Percentiles rank a stretch among this genome's conserved stretches.
Conservation (phyloP, 192 early-diverging fungal genomes). For the Backusella macrospora region DNA sequence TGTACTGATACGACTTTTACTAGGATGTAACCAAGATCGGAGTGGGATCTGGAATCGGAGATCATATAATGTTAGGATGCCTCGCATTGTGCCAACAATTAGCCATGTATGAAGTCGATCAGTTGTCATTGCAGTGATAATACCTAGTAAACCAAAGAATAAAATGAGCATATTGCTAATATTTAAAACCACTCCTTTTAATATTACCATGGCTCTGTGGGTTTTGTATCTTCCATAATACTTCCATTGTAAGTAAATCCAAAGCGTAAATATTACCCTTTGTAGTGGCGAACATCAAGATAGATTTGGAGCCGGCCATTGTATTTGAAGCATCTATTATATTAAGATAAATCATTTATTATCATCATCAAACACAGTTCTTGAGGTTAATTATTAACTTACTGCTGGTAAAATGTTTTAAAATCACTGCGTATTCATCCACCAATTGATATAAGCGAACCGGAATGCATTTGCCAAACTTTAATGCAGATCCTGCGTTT, state of each 20-base stretch:
- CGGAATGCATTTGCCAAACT: conserved; percentile 66
- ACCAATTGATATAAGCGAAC: conserved; percentile 59
- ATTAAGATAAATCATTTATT: neutral
- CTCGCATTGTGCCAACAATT: conserved; percentile 73
- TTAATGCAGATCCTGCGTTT: conserved; percentile 41
- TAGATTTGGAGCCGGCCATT: conserved; percentile 59
- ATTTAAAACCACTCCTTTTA: neutral
- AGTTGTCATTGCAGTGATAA: conserved; percentile 66
- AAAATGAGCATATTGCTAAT: neutral
- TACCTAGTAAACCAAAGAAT: conserved; percentile 43
- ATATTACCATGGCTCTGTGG: conserved; percentile 55
- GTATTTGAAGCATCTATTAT: conserved; percentile 32
- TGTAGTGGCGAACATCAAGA: conserved; percentile 71
- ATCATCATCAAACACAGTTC: neutral
- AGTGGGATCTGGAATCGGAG: conserved; percentile 73
- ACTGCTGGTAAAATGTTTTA: conserved; percentile 75
- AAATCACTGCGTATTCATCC: conserved; percentile 60
- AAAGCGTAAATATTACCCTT: conserved; percentile 71
- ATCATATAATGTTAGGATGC: conserved; percentile 79
- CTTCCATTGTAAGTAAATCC: conserved; percentile 75
- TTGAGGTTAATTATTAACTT: conserved; percentile 8
- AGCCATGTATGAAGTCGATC: conserved; percentile 69
- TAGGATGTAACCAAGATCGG: conserved; percentile 78
- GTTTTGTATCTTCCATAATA: conserved; percentile 61
- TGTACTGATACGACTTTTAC: conserved; percentile 59